Evolutionary conservation across 31 red algal genomes (phyloP).

Genomic region (Asparagopsis taxiformis): DNA sequence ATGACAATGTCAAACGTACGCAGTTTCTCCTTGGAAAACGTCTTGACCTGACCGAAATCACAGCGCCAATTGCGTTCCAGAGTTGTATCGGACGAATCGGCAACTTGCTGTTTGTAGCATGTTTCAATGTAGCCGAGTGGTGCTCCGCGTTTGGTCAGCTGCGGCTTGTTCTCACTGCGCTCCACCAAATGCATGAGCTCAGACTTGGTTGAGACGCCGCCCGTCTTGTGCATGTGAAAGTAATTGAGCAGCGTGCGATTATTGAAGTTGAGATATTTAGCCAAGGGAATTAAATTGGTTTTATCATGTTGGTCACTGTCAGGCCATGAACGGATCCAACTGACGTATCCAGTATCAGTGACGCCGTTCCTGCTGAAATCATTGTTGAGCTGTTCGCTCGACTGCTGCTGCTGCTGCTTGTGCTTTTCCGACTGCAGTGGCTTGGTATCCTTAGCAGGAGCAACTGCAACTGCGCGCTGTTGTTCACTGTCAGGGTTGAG

Average conservation of each 20-base stretch:
- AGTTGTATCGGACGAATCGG: constrained; percentile 10
- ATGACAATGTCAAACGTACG: constrained; percentile 49
- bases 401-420: too few relatives aligned
- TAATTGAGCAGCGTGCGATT: constrained; percentile 60
- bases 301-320: constrained; percentile 9
- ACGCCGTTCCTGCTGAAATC: too few relatives aligned
- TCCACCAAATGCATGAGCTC: constrained; percentile 30
- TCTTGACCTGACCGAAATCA: constrained; percentile 42
- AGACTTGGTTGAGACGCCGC: constrained; percentile 47
- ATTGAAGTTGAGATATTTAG: constrained; percentile 25
- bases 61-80: constrained; percentile 41
- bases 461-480: too few relatives aligned
- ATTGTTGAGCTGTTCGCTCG: too few relatives aligned
- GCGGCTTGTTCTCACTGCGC: constrained; percentile 21
- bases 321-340: constrained; percentile 42
- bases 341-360: too few relatives aligned
- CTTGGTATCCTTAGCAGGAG: too few relatives aligned
- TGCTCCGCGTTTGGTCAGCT: constrained; percentile 17
- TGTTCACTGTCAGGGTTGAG: too few relatives aligned
- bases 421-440: too few relatives aligned
- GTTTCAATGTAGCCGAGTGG: constrained; percentile 42
- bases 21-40: constrained; percentile 2
- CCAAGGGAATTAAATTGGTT: constrained; percentile 17
- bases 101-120: constrained; percentile 34
- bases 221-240: constrained; percentile 70